Evolutionary conservation across 2,329 filamentous ascomycete genomes (phyloP).

Genomic region (Reticulascus tulasneorum): DNA sequence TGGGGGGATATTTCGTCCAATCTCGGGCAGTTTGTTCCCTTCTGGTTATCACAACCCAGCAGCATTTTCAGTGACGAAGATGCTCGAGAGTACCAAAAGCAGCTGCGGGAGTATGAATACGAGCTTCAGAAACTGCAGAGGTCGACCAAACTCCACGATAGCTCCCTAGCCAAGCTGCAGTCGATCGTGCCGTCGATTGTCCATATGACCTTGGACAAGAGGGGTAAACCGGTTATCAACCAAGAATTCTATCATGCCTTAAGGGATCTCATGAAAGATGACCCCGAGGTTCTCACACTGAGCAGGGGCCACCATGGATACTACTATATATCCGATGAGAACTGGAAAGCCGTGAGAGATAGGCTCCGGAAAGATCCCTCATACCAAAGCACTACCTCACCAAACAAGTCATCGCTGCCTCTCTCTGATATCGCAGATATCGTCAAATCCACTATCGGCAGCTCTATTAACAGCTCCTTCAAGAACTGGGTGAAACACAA

Average conservation of each 20-base stretch:
- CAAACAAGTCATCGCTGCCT: too few species aligned
- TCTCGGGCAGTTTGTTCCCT: slow-evolving; percentile 22
- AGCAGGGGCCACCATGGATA: slow-evolving; percentile 34
- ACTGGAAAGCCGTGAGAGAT: slow-evolving; percentile 42
- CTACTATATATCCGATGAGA: slow-evolving; percentile 37
- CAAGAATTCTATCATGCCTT: slow-evolving; percentile 65
- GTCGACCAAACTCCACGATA: slow-evolving; percentile 28
- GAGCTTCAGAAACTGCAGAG: slow-evolving; percentile 25
- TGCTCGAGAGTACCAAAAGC: slow-evolving; percentile 4
- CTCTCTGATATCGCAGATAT: too few species aligned
- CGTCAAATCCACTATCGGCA: too few species aligned
- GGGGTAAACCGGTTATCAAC: slow-evolving; percentile 51
- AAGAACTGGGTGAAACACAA: slow-evolving; percentile 50
- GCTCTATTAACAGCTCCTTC: slow-evolving; percentile 42
- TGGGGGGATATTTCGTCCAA: slow-evolving; percentile 18
- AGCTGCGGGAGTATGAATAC: slow-evolving; percentile 21
- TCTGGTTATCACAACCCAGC: slow-evolving; percentile 11
- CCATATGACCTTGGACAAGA: slow-evolving; percentile 46
- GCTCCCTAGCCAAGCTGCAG: slow-evolving; percentile 39
- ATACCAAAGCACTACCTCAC: slow-evolving; percentile 22
- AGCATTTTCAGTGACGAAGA: slow-evolving; percentile 10
- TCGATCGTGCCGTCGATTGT: slow-evolving; percentile 52
- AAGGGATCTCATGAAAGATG: slow-evolving; percentile 46
- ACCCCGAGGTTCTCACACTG: slow-evolving; percentile 43
- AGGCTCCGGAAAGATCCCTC: slow-evolving; percentile 34